Base-by-base conservation (phyloP, 331 rosid species). In the Cydonia oblonga region DNA sequence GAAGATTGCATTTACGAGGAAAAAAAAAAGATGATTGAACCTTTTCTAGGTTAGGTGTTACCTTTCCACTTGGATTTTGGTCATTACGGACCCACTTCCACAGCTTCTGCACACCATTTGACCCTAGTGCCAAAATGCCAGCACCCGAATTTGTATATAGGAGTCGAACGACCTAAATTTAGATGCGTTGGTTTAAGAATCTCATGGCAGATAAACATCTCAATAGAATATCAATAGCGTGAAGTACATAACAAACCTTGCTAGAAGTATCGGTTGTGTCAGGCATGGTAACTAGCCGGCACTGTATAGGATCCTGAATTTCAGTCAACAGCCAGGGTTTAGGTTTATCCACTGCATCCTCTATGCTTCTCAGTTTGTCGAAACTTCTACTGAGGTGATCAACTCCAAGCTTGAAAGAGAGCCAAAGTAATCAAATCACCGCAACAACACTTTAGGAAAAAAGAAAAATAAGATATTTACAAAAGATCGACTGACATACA, bases 51-150 rank as follows among this genome's bases (percentile, higher is more conserved):
- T 33, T 3, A 63, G 74, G 42, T 59, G 67, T 72, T 80, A 90
- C 98, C 96, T 90, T 88, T 72, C 92, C 90, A 75, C 66, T 76
- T 46, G 82, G 92, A 81, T 87, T 86, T 68, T 85, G 95, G 56
- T 87, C 96, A 72, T 71, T 83, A 69, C 96, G 96, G 11, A 74
- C 8, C 98, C 98, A 92, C 80, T 84, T 92, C 98, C 98, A 92
- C 58, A 92, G 83, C 83, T 86, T 86, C 80, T 92, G 98, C 61
- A 84, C 80, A 63, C 98, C 98, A 70, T 88, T 86, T 71, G 96
- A 87, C 57, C 96, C 96, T 66, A 92, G 96, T 71, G 98, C 98
- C 86, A 92, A 85, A 78, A 92, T 74, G 65, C 96, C 96, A 66
- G 78, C 82, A 66, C 96, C 98, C 60, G 87, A 80, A 75, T 88